Conservation (phyloP, 257 asterid genomes). For the Apocynum venetum region DNA sequence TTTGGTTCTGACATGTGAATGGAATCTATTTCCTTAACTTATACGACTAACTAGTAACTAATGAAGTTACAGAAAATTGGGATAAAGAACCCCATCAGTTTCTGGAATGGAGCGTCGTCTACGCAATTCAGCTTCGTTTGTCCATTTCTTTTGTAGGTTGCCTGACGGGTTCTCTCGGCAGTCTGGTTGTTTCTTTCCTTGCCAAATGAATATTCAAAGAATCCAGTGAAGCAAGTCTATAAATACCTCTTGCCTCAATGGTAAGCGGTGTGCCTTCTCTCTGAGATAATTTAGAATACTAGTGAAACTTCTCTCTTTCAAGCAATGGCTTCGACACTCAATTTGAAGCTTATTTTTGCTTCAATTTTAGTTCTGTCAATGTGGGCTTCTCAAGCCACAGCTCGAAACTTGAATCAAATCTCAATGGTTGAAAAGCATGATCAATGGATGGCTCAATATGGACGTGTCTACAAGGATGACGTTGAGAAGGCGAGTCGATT, state of each 20-base stretch:
- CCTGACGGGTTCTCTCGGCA: constrained; percentile 1
- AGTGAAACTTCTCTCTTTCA: not conserved
- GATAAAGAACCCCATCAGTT: not conserved
- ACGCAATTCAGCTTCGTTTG: not conserved
- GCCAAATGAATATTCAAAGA: not conserved
- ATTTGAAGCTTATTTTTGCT: not conserved
- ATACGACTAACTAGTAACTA: not conserved
- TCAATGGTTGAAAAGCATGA: not conserved
- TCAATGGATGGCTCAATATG: constrained; percentile 4
- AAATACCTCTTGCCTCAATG: not conserved
- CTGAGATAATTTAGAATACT: too few species aligned
- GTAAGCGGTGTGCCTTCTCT: constrained; percentile 3
- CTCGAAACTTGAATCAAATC: not conserved
- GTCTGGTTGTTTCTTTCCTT: not conserved
- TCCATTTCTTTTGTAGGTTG: constrained; percentile 1
- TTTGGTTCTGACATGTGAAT: not conserved
- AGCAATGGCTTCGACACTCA: not conserved
- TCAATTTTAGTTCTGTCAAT: not conserved
- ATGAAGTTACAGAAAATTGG: not conserved
- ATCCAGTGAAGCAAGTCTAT: not conserved
- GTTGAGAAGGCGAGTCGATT: not conserved
- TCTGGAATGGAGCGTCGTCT: not conserved
- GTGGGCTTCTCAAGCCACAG: not conserved
- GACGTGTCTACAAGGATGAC: not conserved
- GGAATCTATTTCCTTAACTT: not conserved